Percentiles rank a stretch among this genome's conserved stretches.
These are phyloP conservation scores for Pseudocercospora fuligena DNA, from an alignment of 2,329 filamentous ascomycete species.

Conservation along the genomic window DNA sequence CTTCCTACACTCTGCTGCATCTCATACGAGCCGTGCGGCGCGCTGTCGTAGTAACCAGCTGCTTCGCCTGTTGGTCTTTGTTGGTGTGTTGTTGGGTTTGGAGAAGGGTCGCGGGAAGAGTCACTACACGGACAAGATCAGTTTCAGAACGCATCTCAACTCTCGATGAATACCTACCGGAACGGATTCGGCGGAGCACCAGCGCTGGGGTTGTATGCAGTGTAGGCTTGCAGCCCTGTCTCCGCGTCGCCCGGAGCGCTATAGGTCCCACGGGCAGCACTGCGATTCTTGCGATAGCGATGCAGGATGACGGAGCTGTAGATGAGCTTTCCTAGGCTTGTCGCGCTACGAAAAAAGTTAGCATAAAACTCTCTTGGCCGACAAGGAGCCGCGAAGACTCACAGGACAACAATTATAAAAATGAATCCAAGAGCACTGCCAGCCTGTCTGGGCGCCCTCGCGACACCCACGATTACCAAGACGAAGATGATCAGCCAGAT, in stretches of 20 bases:
- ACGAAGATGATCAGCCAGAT: conserved; percentile 32
- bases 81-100: conserved; percentile 11
- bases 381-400: conserved; percentile 27
- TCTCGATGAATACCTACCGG: conserved; percentile 23
- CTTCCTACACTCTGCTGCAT: conserved; percentile 25
- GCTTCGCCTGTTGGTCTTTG: conserved; percentile 19
- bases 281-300: conserved; percentile 42
- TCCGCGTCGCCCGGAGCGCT: conserved; percentile 27
- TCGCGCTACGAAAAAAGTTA: conserved; percentile 36
- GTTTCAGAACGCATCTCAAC: conserved; percentile 5
- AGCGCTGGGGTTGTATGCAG: conserved; percentile 28
- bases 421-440: conserved; percentile 26
- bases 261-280: conserved; percentile 33
- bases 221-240: conserved; percentile 24
- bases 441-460: not conserved
- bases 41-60: conserved; percentile 21
- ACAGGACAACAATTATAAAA: conserved; percentile 43
- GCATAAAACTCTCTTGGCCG: conserved; percentile 14
- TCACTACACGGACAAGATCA: conserved; percentile 21
- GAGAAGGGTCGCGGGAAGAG: conserved; percentile 24
- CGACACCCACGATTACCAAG: conserved; percentile 24
- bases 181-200: conserved; percentile 28
- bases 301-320: conserved; percentile 46
- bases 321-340: conserved; percentile 46
- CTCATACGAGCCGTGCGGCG: conserved; percentile 17